phyloP scores from a whole-genome alignment of 768 basidiomycete genomes.

The Russula sp. region DNA sequence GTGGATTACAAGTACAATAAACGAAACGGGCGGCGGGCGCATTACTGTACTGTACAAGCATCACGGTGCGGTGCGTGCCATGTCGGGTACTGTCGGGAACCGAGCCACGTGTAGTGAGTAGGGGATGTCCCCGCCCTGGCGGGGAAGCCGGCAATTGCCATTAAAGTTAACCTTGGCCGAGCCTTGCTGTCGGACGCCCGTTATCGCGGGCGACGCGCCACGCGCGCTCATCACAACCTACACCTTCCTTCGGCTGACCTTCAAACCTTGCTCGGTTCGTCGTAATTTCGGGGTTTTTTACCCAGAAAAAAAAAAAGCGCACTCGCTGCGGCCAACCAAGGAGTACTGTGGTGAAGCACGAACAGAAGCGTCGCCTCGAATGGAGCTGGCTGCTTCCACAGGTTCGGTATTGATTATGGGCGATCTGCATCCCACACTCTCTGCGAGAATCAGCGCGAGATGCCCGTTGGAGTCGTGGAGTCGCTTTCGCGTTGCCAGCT shows the following conservation, averaged over 20 bases:
- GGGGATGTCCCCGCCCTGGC: slow-evolving; percentile 1
- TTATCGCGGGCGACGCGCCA: neutral
- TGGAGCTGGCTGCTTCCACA: neutral
- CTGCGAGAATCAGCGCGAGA: neutral
- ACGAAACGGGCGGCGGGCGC: neutral
- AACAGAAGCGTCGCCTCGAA: neutral
- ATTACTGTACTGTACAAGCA: too few relatives aligned
- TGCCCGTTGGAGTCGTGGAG: neutral
- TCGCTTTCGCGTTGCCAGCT: neutral
- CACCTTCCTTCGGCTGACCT: neutral
- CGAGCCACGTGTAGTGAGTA: slow-evolving; percentile 5
- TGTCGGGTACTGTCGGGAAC: neutral
- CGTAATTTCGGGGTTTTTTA: neutral
- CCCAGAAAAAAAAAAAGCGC: neutral
- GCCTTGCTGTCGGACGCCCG: slow-evolving; percentile 11
- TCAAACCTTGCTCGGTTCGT: neutral
- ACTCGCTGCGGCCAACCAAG: neutral
- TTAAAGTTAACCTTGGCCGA: slow-evolving; percentile 19
- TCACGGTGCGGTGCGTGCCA: neutral
- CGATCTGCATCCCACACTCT: neutral
- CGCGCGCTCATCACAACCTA: neutral
- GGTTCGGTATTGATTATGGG: neutral
- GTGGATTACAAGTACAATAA: neutral
- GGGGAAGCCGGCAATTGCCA: slow-evolving; percentile 12
- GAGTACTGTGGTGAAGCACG: neutral